Percentiles rank a stretch among this genome's conserved stretches.
These are phyloP conservation scores for Puccinia novopanici DNA, from an alignment of 1,284 basidiomycete species.

Conservation along the genomic window DNA sequence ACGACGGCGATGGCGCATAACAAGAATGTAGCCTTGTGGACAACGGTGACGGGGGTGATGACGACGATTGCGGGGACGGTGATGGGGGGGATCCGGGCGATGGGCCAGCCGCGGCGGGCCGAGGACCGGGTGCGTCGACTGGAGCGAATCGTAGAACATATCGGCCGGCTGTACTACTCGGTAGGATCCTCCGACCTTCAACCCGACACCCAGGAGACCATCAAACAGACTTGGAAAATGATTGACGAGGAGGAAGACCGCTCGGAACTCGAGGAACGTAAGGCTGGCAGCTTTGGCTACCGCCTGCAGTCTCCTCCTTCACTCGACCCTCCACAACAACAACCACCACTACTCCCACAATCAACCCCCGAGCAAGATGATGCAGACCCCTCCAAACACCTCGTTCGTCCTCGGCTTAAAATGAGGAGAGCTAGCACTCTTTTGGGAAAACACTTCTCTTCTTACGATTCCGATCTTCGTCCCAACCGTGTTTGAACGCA, in stretches of 20 bases:
- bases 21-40: not conserved
- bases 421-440: slow-evolving; percentile 26
- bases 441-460: slow-evolving; percentile 9
- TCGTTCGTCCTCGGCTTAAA: slow-evolving; percentile 18
- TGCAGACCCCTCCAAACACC: not conserved
- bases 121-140: slow-evolving; percentile 33
- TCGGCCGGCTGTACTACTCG: slow-evolving; percentile 40
- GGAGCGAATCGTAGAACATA: slow-evolving; percentile 44
- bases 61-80: slow-evolving; percentile 44
- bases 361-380: not conserved
- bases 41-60: slow-evolving; percentile 24
- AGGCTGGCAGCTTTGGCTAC: slow-evolving; percentile 32
- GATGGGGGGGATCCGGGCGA: slow-evolving; percentile 37
- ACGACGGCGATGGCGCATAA: slow-evolving; percentile 47
- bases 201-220: slow-evolving; percentile 1
- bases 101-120: slow-evolving; percentile 44
- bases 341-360: not conserved
- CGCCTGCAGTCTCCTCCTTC: not conserved
- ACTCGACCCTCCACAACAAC: not conserved
- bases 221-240: slow-evolving; percentile 51
- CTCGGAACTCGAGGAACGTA: slow-evolving; percentile 40
- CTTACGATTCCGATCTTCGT: not conserved
- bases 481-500: not conserved
- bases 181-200: slow-evolving; percentile 15
- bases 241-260: slow-evolving; percentile 39